A percentile compares a stretch with the other conserved stretches of the same genome.
Conservation (phyloP, 805 yeast genomes). For the Candida silvatica region DNA sequence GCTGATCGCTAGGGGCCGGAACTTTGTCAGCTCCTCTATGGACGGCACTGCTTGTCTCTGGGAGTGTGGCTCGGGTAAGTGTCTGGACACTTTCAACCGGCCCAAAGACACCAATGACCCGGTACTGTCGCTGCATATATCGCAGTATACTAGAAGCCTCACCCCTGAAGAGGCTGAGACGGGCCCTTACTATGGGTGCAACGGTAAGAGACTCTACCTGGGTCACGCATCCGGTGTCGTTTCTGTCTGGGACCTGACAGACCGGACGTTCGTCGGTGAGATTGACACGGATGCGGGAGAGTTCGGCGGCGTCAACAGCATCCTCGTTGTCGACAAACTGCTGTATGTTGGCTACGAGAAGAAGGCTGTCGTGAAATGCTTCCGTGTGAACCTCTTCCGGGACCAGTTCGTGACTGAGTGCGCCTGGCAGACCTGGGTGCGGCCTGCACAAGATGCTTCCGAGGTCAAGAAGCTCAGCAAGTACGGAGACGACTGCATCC, state of each 20-base stretch:
- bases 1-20: slow-evolving; percentile 59
- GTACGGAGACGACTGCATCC: slow-evolving; percentile 1
- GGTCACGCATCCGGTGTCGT: slow-evolving; percentile 34
- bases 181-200: slow-evolving; percentile 36
- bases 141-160: background rate
- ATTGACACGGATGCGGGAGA: slow-evolving; percentile 6
- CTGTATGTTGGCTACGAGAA: slow-evolving; percentile 12
- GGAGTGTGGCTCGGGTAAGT: slow-evolving; percentile 57
- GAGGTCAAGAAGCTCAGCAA: slow-evolving; percentile 3
- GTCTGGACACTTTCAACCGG: slow-evolving; percentile 32
- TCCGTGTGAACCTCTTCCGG: background rate
- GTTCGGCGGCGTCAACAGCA: slow-evolving; percentile 6
- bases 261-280: slow-evolving; percentile 16
- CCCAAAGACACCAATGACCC: slow-evolving; percentile 28
- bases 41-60: slow-evolving; percentile 56
- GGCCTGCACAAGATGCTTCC: background rate
- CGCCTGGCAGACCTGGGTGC: background rate
- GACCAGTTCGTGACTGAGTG: background rate
- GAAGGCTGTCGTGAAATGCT: slow-evolving; percentile 11
- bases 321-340: slow-evolving; percentile 2
- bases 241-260: slow-evolving; percentile 33
- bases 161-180: background rate
- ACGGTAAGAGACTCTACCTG: slow-evolving; percentile 32
- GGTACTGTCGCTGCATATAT: slow-evolving; percentile 15
- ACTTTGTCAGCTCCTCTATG: slow-evolving; percentile 43